Conservation (phyloP, 345 rosid genomes). For the Lumnitzera racemosa region DNA sequence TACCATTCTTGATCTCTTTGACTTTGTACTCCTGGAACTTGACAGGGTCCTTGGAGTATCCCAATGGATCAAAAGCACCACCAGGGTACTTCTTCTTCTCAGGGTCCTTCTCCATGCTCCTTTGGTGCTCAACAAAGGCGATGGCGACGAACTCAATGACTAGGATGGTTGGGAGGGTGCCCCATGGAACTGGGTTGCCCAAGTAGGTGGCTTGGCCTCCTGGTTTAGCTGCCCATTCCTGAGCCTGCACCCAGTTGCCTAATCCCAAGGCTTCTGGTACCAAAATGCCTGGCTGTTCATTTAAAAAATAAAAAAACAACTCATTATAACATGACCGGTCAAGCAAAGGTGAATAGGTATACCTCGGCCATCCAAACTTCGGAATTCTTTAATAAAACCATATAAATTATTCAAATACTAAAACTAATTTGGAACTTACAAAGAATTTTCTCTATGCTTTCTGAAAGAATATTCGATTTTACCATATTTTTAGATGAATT, state of each 20-base stretch:
- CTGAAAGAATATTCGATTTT: no score
- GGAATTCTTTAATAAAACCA: no score
- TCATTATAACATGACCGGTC: neutral
- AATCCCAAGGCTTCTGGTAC: constrained; percentile 88
- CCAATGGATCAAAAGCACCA: constrained; percentile 94
- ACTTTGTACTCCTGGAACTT: constrained; percentile 88
- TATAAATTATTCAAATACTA: no score
- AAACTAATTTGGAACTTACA: no score
- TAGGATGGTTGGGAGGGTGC: constrained; percentile 79
- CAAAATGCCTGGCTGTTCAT: constrained; percentile 79
- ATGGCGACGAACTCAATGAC: constrained; percentile 81
- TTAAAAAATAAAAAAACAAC: neutral
- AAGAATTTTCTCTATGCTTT: no score
- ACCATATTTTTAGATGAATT: no score
- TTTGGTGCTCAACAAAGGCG: constrained; percentile 92
- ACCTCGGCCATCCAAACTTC: no score
- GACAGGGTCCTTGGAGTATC: constrained; percentile 91
- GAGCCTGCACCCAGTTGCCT: constrained; percentile 99
- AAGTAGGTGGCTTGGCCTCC: constrained; percentile 98
- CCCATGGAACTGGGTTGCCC: constrained; percentile 97
- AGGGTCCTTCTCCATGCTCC: constrained; percentile 95
- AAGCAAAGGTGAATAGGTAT: no score
- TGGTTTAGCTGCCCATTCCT: constrained; percentile 93
- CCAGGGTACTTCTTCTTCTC: constrained; percentile 98
- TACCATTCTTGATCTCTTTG: constrained; percentile 92